phyloP scores from a whole-genome alignment of 1,139 yeast genomes.

The Candida freyschussii region DNA sequence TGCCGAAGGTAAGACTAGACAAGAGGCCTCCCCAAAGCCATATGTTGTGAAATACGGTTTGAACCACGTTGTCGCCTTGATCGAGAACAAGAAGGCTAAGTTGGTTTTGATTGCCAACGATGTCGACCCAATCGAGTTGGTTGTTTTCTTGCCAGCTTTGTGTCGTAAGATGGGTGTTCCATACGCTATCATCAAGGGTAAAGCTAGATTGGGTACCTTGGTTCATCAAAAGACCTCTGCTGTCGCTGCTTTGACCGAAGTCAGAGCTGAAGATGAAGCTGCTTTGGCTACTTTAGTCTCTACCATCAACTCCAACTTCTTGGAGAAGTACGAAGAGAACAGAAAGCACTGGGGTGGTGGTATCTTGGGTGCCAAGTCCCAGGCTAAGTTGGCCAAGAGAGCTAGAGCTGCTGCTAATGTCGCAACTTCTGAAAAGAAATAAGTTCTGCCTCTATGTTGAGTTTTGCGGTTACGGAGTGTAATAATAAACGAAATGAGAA shows the following conservation, averaged over 20 bases:
- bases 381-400: slow-evolving; percentile 63
- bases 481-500: no score
- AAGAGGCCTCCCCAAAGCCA: slow-evolving; percentile 95
- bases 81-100: slow-evolving; percentile 98
- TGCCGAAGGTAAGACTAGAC: slow-evolving; percentile 95
- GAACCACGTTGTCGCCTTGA: slow-evolving; percentile 94
- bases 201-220: slow-evolving; percentile 96
- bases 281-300: slow-evolving; percentile 89
- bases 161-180: slow-evolving; percentile 99
- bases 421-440: no score
- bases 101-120: slow-evolving; percentile 96
- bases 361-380: slow-evolving; percentile 90
- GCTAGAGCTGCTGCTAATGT: slow-evolving; percentile 39
- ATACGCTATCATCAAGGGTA: slow-evolving; percentile 97
- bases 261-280: slow-evolving; percentile 88
- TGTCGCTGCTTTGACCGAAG: slow-evolving; percentile 96
- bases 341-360: slow-evolving; percentile 99
- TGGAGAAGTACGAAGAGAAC: slow-evolving; percentile 87
- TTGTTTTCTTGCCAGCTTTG: slow-evolving; percentile 93
- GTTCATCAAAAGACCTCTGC: slow-evolving; percentile 97
- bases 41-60: slow-evolving; percentile 94
- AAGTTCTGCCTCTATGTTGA: no score
- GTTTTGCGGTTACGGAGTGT: no score
- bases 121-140: slow-evolving; percentile 98
- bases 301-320: slow-evolving; percentile 88